Evolutionary conservation across 2,329 filamentous ascomycete genomes (phyloP), one percentile per base, ranked within the genome.

Genomic region (Albifimbria verrucaria): DNA sequence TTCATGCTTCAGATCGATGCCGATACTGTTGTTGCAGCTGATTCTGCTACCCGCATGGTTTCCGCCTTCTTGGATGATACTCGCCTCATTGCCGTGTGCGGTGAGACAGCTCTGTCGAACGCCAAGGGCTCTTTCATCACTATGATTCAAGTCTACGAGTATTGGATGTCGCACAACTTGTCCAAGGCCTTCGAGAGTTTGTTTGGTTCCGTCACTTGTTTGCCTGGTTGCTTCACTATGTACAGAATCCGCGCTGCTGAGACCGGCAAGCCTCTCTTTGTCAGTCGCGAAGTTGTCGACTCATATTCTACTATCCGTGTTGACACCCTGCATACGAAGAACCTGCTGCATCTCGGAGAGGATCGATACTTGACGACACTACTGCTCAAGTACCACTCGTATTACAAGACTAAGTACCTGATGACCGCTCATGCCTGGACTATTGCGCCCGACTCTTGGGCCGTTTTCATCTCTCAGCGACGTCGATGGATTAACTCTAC

Each of bases 401-500:
- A 89, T 78, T 97, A 94, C 80, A 97, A 97, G 86, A 97, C 94
- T 52, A 99, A 97, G 80, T 99, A 95, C 70, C 92, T 95, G 67
- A 90, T 89, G 78, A 81, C 82, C 53, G 93, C 94, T 6, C 89
- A 97, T 65, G 94, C 94, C 23, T 97, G 91, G 91, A 99, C 94
- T 12, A 92, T 97, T 63, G 94, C 94, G 7, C 94, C 94, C 7
- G 94, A 99, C 70, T 91, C 88, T 57, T 97, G 92, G 89, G 76
- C 80, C 42, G 91, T 99, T 55, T 97, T 99, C 82, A 79, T 97
- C 71, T 99, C 94, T 23, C 94, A 99, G 75, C 91, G 94, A 80
- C 93, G 94, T 78, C 90, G 94, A 69, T 99, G 94, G 94, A 99
- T 99, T 74, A 99, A 99, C 79, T 97, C 92, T 52, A 99, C 94